Conservation (phyloP, 768 basidiomycete species). For the Mrakia blollopis region DNA sequence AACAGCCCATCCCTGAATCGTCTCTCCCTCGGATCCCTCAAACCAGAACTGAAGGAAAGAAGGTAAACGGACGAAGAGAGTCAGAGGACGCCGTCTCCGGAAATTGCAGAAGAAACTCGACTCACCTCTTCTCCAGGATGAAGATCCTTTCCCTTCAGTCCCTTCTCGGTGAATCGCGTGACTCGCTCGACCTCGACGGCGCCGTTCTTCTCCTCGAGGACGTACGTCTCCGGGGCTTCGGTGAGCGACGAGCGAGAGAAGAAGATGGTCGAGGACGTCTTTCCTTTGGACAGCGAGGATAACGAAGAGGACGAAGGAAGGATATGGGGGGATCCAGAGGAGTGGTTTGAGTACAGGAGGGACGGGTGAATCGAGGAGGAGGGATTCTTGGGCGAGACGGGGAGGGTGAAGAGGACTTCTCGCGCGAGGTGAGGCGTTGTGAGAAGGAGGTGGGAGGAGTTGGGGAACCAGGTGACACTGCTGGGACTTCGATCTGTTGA, state of each 20-base stretch:
- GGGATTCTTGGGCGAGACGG: neutral
- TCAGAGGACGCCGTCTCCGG: no score
- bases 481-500: constrained; percentile 9
- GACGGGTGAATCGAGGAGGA: neutral
- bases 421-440: constrained; percentile 3
- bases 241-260: constrained; percentile 25
- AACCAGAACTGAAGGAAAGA: constrained; percentile 61
- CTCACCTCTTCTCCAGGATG: constrained; percentile 57
- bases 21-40: constrained; percentile 66
- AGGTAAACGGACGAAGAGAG: no score
- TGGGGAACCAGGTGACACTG: constrained; percentile 48
- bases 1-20: constrained; percentile 78
- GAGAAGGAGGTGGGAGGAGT: constrained; percentile 12
- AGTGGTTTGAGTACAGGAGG: constrained; percentile 4
- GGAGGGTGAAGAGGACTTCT: constrained; percentile 9
- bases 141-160: constrained; percentile 54
- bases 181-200: neutral
- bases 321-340: neutral
- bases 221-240: constrained; percentile 16
- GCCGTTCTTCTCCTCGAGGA: neutral
- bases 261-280: neutral
- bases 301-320: neutral
- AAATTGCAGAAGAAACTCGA: no score
- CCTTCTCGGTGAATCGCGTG: constrained; percentile 14
- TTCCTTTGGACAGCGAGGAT: neutral